Evolutionary conservation across 2,329 filamentous ascomycete species (phyloP), one percentile per base, ranked within the genome.

Genomic region (Claviceps quebecensis): DNA sequence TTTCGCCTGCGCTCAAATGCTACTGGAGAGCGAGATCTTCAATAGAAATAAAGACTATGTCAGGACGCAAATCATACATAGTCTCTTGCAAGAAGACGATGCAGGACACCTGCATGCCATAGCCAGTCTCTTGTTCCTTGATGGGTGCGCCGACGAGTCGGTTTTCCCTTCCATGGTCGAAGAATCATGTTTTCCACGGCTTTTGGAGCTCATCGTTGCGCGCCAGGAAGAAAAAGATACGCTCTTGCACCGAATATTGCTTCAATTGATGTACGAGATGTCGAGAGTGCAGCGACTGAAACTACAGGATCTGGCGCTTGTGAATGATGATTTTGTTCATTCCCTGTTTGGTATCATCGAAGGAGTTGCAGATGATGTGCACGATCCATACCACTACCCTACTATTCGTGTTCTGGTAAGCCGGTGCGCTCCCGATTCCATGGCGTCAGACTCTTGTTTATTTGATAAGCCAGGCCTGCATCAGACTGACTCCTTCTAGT

Each of bases 261-360:
- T 98, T 60, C 86, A 96, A 67, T 72, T 98, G 52, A 77, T 96
- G 63, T 98, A 95, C 68, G 93, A 97, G 72, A 96, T 96, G 86
- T 90, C 88, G 45, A 80, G 94, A 54, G 88, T 97, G 64, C 89
- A 97, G 67, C 79, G 83, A 56, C 71, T 98, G 54, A 83, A 78
- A 51, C 70, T 77, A 54, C 81, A 87, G 57, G 91, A 98, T 64
- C 69, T 98, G 57, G 61, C 78, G 69, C 87, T 79, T 52, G 85
- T 84, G 34, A 77, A 84, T 57, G 93, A 98, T 63, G 77, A 77
- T 48, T 96, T 98, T 65, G 77, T 97, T 53, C 75, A 80, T 38
- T 85, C 87, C 61, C 78, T 98, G 9, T 89, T 97, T 61, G 77
- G 84, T 57, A 82, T 95, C 52, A 91, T 96, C 61, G 91, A 97